Conservation (phyloP, 2,329 filamentous ascomycete species). For the Chaetomium strumarium region DNA sequence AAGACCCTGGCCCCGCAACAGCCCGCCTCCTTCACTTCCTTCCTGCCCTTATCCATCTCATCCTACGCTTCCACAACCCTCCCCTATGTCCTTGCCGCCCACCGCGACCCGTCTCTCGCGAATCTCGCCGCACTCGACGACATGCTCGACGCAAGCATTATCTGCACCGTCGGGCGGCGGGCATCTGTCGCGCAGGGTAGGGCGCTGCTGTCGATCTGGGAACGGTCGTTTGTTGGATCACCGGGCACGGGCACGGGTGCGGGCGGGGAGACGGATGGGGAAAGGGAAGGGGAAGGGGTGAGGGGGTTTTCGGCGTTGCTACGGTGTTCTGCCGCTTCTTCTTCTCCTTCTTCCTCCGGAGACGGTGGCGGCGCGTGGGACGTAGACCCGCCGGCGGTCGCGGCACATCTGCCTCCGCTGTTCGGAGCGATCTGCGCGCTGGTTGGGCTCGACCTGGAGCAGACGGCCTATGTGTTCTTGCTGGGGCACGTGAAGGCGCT, state of each 20-base stretch:
- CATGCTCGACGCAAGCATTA: conserved; percentile 66
- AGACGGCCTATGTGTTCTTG: conserved; percentile 69
- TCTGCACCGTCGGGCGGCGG: conserved; percentile 72
- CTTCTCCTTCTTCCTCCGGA: conserved; percentile 17
- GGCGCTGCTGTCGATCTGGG: conserved; percentile 70
- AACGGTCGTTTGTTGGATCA: conserved; percentile 53
- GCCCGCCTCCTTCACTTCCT: conserved; percentile 52
- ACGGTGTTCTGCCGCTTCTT: conserved; percentile 20
- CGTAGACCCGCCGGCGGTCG: conserved; percentile 36
- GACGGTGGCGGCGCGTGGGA: background rate
- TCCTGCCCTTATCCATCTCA: conserved; percentile 64
- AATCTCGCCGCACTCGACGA: conserved; percentile 61
- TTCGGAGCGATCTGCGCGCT: conserved; percentile 61
- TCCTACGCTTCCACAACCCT: conserved; percentile 67
- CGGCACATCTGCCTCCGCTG: conserved; percentile 65
- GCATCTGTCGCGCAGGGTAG: conserved; percentile 71
- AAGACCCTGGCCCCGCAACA: conserved; percentile 17
- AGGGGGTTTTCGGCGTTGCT: conserved; percentile 35
- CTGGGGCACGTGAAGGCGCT: conserved; percentile 71
- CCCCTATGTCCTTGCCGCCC: conserved; percentile 66
- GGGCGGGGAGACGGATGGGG: conserved; percentile 13
- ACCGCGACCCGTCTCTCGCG: conserved; percentile 40
- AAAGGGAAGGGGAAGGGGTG: conserved; percentile 29
- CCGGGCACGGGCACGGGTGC: background rate
- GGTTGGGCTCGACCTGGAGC: conserved; percentile 53